Evolutionary conservation across 208 protist genomes (phyloP).

Genomic region (Trypanosoma lewisi): DNA sequence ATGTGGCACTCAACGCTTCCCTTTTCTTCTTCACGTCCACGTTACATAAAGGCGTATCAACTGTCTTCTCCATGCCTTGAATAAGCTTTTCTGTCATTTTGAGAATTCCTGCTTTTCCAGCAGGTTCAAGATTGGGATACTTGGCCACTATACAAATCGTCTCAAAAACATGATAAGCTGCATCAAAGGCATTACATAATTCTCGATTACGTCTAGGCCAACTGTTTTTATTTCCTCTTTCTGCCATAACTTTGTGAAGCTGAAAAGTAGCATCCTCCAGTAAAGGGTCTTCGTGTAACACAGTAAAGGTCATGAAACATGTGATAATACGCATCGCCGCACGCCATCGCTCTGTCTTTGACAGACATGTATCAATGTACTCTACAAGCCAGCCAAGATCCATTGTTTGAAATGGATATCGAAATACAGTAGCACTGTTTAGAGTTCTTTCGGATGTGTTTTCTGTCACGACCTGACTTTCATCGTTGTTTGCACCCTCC

Average conservation of each 20-base stretch:
- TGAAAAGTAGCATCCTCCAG: constrained; percentile 54
- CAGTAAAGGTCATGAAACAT: constrained; percentile 68
- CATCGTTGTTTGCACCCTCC: not conserved
- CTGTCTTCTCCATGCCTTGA: constrained; percentile 39
- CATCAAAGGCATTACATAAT: constrained; percentile 41
- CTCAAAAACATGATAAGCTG: constrained; percentile 53
- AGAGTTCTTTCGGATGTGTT: constrained; percentile 12
- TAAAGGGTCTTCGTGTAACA: constrained; percentile 76
- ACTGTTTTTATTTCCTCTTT: constrained; percentile 26
- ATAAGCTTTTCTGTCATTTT: constrained; percentile 48
- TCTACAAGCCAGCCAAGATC: constrained; percentile 61
- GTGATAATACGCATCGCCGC: constrained; percentile 57
- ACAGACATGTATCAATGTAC: constrained; percentile 48
- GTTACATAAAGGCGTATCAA: constrained; percentile 31
- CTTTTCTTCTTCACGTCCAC: constrained; percentile 28
- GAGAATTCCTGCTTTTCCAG: constrained; percentile 36
- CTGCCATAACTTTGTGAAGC: constrained; percentile 35
- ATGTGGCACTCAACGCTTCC: constrained; percentile 32
- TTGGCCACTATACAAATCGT: constrained; percentile 60
- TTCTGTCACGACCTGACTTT: constrained; percentile 17
- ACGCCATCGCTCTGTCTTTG: constrained; percentile 32
- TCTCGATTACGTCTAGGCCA: constrained; percentile 31
- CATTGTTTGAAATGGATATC: constrained; percentile 69
- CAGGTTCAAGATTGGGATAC: constrained; percentile 43
- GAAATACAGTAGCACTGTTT: constrained; percentile 55